These are phyloP conservation scores for Mytilinidion resinicola DNA, from an alignment of 495 filamentous ascomycete species.

Conservation along the genomic window DNA sequence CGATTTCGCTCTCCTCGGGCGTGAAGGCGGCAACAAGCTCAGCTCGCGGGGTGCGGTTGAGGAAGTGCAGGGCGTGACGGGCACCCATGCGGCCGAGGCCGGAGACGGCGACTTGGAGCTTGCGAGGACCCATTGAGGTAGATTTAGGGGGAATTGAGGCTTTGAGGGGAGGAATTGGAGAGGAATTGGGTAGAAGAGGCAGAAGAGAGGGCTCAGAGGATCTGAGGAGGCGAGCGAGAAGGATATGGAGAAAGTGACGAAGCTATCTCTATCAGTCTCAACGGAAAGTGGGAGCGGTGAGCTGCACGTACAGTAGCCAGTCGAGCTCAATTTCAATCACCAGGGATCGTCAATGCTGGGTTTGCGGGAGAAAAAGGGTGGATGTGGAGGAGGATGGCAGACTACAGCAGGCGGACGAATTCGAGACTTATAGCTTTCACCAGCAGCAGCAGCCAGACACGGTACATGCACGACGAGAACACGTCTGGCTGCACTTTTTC, in stretches of 20 bases:
- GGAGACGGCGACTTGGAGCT: constrained; percentile 36
- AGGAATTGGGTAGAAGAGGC: not conserved
- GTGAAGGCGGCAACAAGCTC: constrained; percentile 38
- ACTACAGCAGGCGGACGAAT: no score
- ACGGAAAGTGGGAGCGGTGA: not conserved
- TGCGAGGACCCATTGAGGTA: constrained; percentile 20
- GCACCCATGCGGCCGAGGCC: constrained; percentile 43
- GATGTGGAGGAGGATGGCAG: no score
- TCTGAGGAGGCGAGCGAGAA: not conserved
- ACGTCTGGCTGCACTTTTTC: no score
- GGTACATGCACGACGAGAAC: no score
- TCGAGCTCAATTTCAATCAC: not conserved
- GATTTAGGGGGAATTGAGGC: not conserved
- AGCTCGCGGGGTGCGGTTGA: constrained; percentile 35
- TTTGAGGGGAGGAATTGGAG: not conserved
- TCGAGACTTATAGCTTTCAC: no score
- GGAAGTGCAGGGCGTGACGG: constrained; percentile 37
- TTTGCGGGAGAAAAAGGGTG: no score
- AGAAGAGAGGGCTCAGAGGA: not conserved
- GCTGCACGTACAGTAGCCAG: not conserved
- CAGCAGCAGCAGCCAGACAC: no score
- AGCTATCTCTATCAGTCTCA: not conserved
- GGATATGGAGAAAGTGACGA: not conserved
- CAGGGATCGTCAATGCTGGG: no score
- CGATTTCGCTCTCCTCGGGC: constrained; percentile 31